Percentiles rank a stretch among this genome's conserved stretches.
phyloP scores from a whole-genome alignment of 2,329 filamentous ascomycete species.

The Zalaria obscura region DNA sequence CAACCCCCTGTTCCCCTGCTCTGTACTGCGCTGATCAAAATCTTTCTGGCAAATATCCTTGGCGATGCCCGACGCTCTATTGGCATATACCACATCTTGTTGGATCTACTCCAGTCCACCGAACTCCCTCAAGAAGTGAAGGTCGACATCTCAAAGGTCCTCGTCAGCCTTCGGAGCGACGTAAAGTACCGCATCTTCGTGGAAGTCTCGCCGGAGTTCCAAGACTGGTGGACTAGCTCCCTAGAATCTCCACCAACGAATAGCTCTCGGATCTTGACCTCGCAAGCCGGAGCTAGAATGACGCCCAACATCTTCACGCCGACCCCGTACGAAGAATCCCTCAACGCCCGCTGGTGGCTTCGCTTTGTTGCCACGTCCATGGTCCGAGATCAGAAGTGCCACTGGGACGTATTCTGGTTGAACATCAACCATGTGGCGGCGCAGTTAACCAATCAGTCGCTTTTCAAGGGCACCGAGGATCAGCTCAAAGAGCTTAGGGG shows the following conservation, averaged over 20 bases:
- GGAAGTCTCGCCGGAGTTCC: constrained; percentile 11
- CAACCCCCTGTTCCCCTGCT: neutral
- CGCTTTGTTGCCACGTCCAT: constrained; percentile 5
- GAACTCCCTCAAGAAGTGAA: constrained; percentile 15
- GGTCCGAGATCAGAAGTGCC: constrained; percentile 8
- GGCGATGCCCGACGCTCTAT: constrained; percentile 2
- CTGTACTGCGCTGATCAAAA: constrained; percentile 2
- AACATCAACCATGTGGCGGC: constrained; percentile 73
- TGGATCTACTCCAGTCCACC: constrained; percentile 19
- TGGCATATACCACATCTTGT: constrained; percentile 1
- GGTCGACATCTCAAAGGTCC: constrained; percentile 8
- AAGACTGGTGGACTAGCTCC: no score
- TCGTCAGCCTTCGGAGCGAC: constrained; percentile 75
- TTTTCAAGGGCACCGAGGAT: constrained; percentile 61
- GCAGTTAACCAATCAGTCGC: constrained; percentile 76
- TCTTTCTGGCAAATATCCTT: constrained; percentile 7
- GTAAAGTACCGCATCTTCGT: constrained; percentile 65
- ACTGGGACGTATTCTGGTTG: constrained; percentile 87
- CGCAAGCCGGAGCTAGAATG: no score
- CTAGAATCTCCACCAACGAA: no score
- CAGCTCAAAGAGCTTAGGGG: constrained; percentile 65
- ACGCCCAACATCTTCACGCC: no score
- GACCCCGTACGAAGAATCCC: neutral
- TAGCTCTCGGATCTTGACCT: no score
- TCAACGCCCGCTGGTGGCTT: constrained; percentile 7